Conservation (phyloP, 2,329 filamentous ascomycete species). For the Diaporthe australafricana region DNA sequence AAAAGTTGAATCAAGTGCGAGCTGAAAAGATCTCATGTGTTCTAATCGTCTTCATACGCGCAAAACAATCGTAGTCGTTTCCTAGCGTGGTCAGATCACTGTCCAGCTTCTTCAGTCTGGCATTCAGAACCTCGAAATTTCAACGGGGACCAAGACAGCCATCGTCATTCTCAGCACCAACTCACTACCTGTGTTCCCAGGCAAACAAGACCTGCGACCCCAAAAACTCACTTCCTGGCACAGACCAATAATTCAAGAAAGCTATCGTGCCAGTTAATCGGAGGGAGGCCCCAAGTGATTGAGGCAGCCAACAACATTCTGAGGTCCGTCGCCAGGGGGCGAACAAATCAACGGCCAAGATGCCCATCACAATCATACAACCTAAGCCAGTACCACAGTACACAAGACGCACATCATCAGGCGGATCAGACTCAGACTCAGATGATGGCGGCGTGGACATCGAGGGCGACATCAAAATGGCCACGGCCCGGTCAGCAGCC, state of each 20-base stretch:
- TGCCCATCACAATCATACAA: constrained; percentile 48
- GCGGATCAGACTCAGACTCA: constrained; percentile 49
- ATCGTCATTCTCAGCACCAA: background rate
- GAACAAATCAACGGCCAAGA: constrained; percentile 28
- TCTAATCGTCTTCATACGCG: background rate
- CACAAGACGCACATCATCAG: constrained; percentile 30
- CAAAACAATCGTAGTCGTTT: background rate
- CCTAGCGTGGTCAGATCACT: background rate
- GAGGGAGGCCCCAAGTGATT: background rate
- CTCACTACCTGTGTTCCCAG: background rate
- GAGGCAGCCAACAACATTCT: background rate
- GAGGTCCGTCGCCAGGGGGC: background rate
- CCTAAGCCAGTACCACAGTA: constrained; percentile 41
- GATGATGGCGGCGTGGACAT: constrained; percentile 50
- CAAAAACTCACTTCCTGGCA: background rate
- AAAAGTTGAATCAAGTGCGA: background rate
- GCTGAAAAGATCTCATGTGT: background rate
- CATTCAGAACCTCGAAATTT: constrained; percentile 28
- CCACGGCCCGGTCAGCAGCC: constrained; percentile 44
- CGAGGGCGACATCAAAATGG: constrained; percentile 58
- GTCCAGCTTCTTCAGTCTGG: background rate
- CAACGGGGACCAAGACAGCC: background rate
- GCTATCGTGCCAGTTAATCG: too few species aligned
- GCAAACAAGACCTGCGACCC: background rate
- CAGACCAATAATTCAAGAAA: background rate